Conservation (phyloP, 768 basidiomycete genomes). For the Phanerodontia chrysosporium region DNA sequence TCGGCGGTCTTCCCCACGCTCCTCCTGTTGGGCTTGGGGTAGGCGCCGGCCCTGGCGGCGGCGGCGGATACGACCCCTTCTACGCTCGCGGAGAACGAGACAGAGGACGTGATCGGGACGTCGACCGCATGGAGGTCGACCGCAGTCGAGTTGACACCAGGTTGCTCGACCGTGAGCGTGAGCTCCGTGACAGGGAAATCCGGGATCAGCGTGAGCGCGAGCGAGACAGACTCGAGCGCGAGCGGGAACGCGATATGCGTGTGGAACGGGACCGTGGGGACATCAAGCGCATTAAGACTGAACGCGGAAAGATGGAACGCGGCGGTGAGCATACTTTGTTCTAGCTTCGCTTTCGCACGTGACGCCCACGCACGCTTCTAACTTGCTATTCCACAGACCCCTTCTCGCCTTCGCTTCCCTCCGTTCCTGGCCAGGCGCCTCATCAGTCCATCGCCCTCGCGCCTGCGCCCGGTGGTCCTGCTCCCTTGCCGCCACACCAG, state of each 20-base stretch:
- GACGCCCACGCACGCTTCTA: conserved; percentile 1
- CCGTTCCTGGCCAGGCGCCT: conserved; percentile 12
- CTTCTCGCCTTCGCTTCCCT: conserved; percentile 20
- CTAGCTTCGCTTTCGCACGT: conserved; percentile 9
- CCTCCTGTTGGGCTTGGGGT: conserved; percentile 26
- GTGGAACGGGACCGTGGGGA: conserved; percentile 38
- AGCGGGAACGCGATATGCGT: conserved; percentile 24
- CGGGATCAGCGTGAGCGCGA: conserved; percentile 17
- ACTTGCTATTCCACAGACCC: conserved; percentile 14
- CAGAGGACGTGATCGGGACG: conserved; percentile 32
- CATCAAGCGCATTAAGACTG: conserved; percentile 56
- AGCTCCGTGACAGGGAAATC: neutral
- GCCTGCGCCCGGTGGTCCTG: neutral
- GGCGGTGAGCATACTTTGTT: conserved; percentile 31
- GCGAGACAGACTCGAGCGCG: conserved; percentile 30
- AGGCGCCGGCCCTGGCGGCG: conserved; percentile 23
- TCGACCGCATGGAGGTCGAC: conserved; percentile 19
- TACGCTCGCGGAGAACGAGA: conserved; percentile 31
- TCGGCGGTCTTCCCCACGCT: conserved; percentile 19
- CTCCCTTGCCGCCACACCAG: neutral
- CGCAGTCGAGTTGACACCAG: conserved; percentile 17
- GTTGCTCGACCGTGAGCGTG: neutral
- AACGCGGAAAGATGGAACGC: conserved; percentile 43
- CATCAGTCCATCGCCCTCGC: conserved; percentile 22
- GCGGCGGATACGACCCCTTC: conserved; percentile 30